Base-by-base conservation (phyloP, 331 rosid genomes). In the Quercus tomentella region DNA sequence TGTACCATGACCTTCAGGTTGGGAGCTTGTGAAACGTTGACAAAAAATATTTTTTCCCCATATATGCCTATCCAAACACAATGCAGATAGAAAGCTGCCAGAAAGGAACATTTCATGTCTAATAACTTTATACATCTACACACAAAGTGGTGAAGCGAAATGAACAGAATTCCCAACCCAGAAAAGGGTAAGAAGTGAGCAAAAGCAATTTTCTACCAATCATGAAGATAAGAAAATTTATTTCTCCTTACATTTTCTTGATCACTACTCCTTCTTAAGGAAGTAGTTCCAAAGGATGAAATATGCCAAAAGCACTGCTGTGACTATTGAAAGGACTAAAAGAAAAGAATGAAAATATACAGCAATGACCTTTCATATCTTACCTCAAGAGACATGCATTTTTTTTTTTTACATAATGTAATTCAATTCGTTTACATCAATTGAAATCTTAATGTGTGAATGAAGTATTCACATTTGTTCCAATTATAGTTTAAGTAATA, bases 31-130 rank as follows among this genome's bases (percentile, higher is more conserved):
- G 97, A 82, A 61, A 93, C 85, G 7, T 81, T 77, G 54, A 91
- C 85, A 72, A 87, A 93, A 77, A 88, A 84, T 76, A 90, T 89
- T 55, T 93, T 93, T 61, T 56, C 68, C 72, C 51, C 62, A 77
- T 87, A 91, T 82, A 72, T 87, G 79, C 22, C 93, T 91, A 25
- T 20, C 3, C 49, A 86, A 60, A 82, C 15, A 81, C 60, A 37
- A 77, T 17, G 43, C 37, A 5, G 12, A 81, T 26, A 74, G 71
- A 37, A 37, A 37, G 43, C 43, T 1, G 43, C 43, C 3, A 37
- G 43, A 37, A 37, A 37, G 43, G 43, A 37, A 37, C 11, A 37
- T 37, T 37, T 37, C 43, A 7, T 37, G 43, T 37, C 43, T 37
- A 37, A 7, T 37, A 37, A 37, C 43, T 37, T 37, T 37, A 37